phyloP scores from a whole-genome alignment of 768 basidiomycete species.

The Scleroderma bovista region DNA sequence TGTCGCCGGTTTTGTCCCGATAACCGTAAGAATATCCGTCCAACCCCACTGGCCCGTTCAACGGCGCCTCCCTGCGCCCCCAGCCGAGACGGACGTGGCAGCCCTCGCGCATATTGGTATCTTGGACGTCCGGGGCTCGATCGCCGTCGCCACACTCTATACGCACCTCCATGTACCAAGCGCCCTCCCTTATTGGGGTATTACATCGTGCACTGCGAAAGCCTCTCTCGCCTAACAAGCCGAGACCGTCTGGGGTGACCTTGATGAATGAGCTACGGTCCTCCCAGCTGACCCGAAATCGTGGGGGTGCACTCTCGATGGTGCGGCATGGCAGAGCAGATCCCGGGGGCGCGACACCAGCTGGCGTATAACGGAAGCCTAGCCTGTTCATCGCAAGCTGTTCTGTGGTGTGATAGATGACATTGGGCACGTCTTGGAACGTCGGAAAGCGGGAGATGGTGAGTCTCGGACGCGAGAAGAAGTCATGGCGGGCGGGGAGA shows the following conservation, averaged over 20 bases:
- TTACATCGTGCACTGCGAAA: conserved; percentile 89
- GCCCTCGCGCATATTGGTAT: conserved; percentile 51
- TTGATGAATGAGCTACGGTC: conserved; percentile 80
- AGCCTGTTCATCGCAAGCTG: conserved; percentile 68
- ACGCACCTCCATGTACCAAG: conserved; percentile 92
- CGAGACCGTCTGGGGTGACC: conserved; percentile 72
- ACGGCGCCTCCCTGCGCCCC: conserved; percentile 86
- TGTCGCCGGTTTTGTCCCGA: conserved; percentile 90
- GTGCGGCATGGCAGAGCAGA: conserved; percentile 63
- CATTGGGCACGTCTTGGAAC: conserved; percentile 55
- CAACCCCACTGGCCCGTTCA: conserved; percentile 88
- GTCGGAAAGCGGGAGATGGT: conserved; percentile 69
- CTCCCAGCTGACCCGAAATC: conserved; percentile 81
- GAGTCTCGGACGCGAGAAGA: conserved; percentile 64
- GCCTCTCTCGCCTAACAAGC: conserved; percentile 77
- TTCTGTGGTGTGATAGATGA: conserved; percentile 59
- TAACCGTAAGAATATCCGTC: conserved; percentile 93
- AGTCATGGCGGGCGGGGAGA: conserved; percentile 61
- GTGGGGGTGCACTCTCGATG: conserved; percentile 71
- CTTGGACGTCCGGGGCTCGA: conserved; percentile 32
- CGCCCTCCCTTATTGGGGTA: conserved; percentile 81
- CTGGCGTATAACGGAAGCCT: conserved; percentile 76
- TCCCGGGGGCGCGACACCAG: conserved; percentile 62
- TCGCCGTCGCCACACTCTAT: conserved; percentile 73
- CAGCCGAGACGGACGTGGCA: conserved; percentile 89